Evolutionary conservation across 805 yeast genomes (phyloP).

Genomic region (Candida namnaoensis): DNA sequence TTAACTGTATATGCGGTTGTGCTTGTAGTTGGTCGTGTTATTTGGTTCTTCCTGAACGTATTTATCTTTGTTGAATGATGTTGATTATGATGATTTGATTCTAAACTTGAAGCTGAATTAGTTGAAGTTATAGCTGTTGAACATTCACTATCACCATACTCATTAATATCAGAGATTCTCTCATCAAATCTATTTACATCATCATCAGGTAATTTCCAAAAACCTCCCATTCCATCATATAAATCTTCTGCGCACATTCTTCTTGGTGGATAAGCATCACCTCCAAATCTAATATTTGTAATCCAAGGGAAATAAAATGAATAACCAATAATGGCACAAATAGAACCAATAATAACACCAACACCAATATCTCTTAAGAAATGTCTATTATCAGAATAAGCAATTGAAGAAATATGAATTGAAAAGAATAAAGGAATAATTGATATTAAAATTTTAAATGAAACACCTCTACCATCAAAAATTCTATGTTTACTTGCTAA

Average conservation of each 20-base stretch:
- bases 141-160: not conserved
- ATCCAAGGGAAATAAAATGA: constrained; percentile 32
- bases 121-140: no score
- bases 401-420: constrained; percentile 25
- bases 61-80: no score
- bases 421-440: constrained; percentile 28
- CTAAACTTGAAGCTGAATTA: no score
- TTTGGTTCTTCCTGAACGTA: no score
- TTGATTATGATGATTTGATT: no score
- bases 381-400: constrained; percentile 42
- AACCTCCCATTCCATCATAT: constrained; percentile 23
- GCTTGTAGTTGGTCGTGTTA: no score
- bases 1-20: not conserved
- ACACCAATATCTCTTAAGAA: constrained; percentile 28
- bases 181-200: constrained; percentile 14
- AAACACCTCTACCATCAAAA: constrained; percentile 26
- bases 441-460: constrained; percentile 23
- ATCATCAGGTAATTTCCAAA: constrained; percentile 26
- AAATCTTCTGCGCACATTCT: constrained; percentile 18
- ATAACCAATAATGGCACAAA: constrained; percentile 25
- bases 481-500: constrained; percentile 24
- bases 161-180: constrained; percentile 3
- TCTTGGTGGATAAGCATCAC: constrained; percentile 37
- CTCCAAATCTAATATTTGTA: constrained; percentile 19
- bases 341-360: constrained; percentile 30